Evolutionary conservation across 140 eudicot species (phyloP).

Genomic region (Bidens hawaiensis): DNA sequence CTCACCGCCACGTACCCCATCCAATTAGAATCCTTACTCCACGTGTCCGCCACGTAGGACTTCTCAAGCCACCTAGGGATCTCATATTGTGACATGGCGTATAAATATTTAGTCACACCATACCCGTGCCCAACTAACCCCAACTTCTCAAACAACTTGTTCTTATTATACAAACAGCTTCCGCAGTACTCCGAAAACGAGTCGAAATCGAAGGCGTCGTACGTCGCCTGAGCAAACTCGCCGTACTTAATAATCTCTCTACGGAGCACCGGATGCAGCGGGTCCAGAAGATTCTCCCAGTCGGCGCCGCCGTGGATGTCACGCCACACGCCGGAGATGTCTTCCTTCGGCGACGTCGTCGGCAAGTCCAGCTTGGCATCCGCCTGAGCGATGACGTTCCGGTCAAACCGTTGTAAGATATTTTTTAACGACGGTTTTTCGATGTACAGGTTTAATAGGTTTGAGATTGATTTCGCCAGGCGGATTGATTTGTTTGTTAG

Average conservation of each 20-base stretch:
- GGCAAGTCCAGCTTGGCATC: conserved; percentile 47
- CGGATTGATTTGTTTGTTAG: conserved; percentile 26
- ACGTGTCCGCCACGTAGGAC: conserved; percentile 51
- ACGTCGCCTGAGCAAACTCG: conserved; percentile 79
- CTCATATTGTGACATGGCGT: conserved; percentile 69
- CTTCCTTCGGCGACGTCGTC: conserved; percentile 56
- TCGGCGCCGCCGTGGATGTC: conserved; percentile 55
- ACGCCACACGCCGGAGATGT: conserved; percentile 57
- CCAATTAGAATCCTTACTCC: conserved; percentile 79
- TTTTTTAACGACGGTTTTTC: too few relatives aligned
- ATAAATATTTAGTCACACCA: conserved; percentile 50
- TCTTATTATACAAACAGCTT: conserved; percentile 48
- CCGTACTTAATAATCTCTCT: conserved; percentile 68
- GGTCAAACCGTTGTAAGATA: conserved; percentile 1
- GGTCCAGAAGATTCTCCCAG: conserved; percentile 69
- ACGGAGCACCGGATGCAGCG: conserved; percentile 46
- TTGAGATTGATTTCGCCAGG: conserved; percentile 44
- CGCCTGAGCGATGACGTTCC: conserved; percentile 7
- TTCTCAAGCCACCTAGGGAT: conserved; percentile 65
- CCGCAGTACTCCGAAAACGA: conserved; percentile 70
- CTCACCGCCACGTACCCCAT: conserved; percentile 72
- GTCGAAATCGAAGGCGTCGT: conserved; percentile 74
- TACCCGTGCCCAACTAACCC: conserved; percentile 54
- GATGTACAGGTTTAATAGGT: background rate
- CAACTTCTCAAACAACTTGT: conserved; percentile 41